Evolutionary conservation across 805 yeast species (phyloP).

Genomic region (Candida fluviatilis): DNA sequence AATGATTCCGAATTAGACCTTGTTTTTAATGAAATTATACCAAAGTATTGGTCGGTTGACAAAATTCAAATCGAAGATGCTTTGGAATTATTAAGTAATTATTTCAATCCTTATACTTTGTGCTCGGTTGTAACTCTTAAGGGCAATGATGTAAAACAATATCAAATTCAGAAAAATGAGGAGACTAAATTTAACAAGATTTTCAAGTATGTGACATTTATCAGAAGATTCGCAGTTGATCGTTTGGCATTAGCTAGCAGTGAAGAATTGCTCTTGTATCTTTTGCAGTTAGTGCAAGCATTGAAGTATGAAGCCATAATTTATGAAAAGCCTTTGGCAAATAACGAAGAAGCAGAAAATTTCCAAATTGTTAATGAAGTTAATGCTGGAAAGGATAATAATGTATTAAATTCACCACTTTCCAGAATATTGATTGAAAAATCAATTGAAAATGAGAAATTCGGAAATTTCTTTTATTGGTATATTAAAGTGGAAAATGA

Average conservation of each 20-base stretch:
- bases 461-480: constrained; percentile 91
- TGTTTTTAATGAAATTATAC: constrained; percentile 64
- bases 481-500: constrained; percentile 83
- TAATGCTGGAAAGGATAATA: constrained; percentile 12
- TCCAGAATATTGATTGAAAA: constrained; percentile 73
- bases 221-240: constrained; percentile 85
- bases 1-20: constrained; percentile 78
- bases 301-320: constrained; percentile 65
- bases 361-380: constrained; percentile 16
- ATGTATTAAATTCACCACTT: constrained; percentile 49
- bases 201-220: constrained; percentile 46
- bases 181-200: constrained; percentile 29
- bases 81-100: constrained; percentile 77
- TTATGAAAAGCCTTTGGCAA: constrained; percentile 12
- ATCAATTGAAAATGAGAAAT: constrained; percentile 56
- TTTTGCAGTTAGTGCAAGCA: constrained; percentile 89
- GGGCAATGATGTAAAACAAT: constrained; percentile 8
- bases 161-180: constrained; percentile 13
- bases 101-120: constrained; percentile 51
- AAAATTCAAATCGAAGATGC: constrained; percentile 82
- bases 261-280: constrained; percentile 72
- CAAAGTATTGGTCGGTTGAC: constrained; percentile 56
- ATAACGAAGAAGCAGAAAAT: constrained; percentile 9
- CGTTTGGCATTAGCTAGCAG: constrained; percentile 74
- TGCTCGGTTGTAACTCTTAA: constrained; percentile 6